Conservation (phyloP, 2,329 filamentous ascomycete genomes). For the Apiospora arundinis region DNA sequence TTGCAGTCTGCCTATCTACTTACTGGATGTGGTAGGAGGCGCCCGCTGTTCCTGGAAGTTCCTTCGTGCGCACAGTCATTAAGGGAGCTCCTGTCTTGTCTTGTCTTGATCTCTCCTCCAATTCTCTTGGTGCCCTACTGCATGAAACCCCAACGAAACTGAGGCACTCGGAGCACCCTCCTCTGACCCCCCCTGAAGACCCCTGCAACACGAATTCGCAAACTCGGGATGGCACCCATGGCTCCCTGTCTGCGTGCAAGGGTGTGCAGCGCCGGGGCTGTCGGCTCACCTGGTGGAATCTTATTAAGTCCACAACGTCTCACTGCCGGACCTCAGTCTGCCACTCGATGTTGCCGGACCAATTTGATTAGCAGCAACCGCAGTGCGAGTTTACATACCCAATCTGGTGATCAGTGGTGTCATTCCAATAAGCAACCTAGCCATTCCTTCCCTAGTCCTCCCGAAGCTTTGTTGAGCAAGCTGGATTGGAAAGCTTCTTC, state of each 20-base stretch:
- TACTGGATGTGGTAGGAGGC: conserved; percentile 13
- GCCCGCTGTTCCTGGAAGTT: not conserved
- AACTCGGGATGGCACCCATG: conserved; percentile 19
- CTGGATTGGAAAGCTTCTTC: conserved; percentile 22
- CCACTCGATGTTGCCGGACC: conserved; percentile 16
- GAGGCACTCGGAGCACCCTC: conserved; percentile 10
- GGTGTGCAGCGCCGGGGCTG: conserved; percentile 18
- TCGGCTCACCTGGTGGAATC: conserved; percentile 18
- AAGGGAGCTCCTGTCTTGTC: not conserved
- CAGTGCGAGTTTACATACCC: conserved; percentile 21
- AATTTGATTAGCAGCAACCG: conserved; percentile 23
- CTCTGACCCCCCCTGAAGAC: conserved; percentile 11
- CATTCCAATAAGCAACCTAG: conserved; percentile 18
- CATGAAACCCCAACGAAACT: conserved; percentile 24
- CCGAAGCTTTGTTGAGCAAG: conserved; percentile 24
- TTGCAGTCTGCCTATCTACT: not conserved
- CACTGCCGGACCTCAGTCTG: conserved; percentile 20
- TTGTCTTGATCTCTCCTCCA: not conserved
- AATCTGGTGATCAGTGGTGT: conserved; percentile 18
- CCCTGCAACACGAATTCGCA: conserved; percentile 16
- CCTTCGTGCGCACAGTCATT: conserved; percentile 2
- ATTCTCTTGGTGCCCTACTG: conserved; percentile 11
- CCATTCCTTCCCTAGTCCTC: conserved; percentile 19
- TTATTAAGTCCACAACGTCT: conserved; percentile 22
- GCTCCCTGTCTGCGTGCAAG: conserved; percentile 18